These are phyloP conservation scores for Thelonectria discophora DNA, from an alignment of 2,329 filamentous ascomycete genomes.

Conservation along the genomic window DNA sequence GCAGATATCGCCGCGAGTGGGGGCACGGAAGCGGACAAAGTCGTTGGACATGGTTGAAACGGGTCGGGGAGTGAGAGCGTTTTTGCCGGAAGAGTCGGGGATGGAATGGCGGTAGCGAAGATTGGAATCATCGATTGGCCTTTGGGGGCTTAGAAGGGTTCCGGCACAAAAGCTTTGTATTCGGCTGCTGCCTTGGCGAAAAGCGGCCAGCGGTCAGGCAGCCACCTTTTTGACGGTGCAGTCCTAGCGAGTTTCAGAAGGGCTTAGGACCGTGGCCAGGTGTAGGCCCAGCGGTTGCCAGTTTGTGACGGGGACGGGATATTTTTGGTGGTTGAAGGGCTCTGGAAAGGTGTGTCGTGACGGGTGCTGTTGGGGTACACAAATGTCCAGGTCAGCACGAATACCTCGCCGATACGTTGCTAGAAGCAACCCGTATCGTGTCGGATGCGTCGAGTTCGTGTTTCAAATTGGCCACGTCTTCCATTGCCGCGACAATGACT, in stretches of 20 bases:
- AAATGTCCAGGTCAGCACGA: too few relatives aligned
- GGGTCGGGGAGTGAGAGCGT: conserved; percentile 4
- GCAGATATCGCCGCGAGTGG: too few relatives aligned
- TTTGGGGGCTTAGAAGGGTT: too few relatives aligned
- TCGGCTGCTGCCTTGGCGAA: conserved; percentile 40
- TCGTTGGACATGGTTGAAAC: conserved; percentile 27
- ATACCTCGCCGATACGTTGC: too few relatives aligned
- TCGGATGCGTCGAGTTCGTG: too few relatives aligned
- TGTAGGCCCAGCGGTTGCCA: too few relatives aligned
- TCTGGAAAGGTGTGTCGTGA: too few relatives aligned
- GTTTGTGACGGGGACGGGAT: neutral
- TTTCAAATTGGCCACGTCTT: too few relatives aligned
- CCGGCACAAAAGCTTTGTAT: conserved; percentile 38
- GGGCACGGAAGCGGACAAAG: conserved; percentile 34
- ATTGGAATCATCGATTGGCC: too few relatives aligned
- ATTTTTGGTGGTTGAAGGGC: neutral
- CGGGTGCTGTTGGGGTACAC: too few relatives aligned
- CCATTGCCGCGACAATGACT: too few relatives aligned
- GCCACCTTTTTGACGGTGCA: conserved; percentile 26
- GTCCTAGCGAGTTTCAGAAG: conserved; percentile 36
- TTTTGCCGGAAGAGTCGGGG: neutral
- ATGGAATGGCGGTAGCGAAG: conserved; percentile 14
- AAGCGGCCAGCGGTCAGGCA: conserved; percentile 27
- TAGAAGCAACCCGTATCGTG: too few relatives aligned
- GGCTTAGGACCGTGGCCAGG: conserved; percentile 14